These are phyloP conservation scores for Ciborinia camelliae DNA, from an alignment of 2,329 filamentous ascomycete species.

Conservation along the genomic window DNA sequence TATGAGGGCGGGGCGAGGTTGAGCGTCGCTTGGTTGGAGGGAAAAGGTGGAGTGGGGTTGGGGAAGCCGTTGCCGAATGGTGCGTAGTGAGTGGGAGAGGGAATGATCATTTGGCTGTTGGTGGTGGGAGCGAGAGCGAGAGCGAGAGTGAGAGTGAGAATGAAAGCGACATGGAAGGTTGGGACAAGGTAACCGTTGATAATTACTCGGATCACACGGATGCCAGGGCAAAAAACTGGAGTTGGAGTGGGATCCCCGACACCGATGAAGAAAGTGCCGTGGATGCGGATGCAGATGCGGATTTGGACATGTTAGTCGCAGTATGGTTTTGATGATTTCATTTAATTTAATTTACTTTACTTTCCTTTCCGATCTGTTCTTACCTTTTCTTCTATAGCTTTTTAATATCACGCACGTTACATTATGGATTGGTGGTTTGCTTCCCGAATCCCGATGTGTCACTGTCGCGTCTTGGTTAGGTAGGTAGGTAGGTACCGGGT, in stretches of 20 bases:
- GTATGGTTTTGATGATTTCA: slow-evolving; percentile 18
- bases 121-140: background rate
- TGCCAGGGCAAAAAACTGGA: no score
- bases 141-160: background rate
- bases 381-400: background rate
- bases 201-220: background rate
- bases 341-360: no score
- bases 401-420: no score
- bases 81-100: no score
- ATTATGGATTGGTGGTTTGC: no score
- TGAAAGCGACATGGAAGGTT: slow-evolving; percentile 2
- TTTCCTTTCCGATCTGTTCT: no score
- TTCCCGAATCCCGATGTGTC: no score
- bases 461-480: no score
- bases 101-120: background rate
- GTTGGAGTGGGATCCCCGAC: background rate
- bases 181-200: background rate
- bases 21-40: background rate
- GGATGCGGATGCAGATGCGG: no score
- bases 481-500: no score
- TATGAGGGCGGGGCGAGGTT: slow-evolving; percentile 7
- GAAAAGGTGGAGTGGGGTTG: slow-evolving; percentile 3
- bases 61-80: slow-evolving; percentile 5
- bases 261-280: background rate
- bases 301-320: slow-evolving; percentile 18